Evolutionary conservation across 768 basidiomycete genomes (phyloP), one percentile per base, ranked within the genome.

Genomic region (Rhizopogon vesiculosus): DNA sequence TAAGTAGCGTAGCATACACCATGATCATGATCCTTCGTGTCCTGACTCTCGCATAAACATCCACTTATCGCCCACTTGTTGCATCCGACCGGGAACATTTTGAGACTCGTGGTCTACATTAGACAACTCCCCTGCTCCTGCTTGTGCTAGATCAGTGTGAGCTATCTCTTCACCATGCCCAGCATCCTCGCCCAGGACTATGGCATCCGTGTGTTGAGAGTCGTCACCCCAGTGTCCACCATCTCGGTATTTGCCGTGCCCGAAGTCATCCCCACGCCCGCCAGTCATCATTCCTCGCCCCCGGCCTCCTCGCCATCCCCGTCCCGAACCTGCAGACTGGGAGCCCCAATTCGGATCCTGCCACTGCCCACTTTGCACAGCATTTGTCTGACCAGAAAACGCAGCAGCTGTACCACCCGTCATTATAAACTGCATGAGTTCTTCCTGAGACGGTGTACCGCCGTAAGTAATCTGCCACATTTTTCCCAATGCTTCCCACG

Each of bases 401-500:
- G 63, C 41, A 43, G 42, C 55, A 40, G 55, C 60, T 63, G 68
- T 62, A 51, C 52, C 64, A 41, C 68, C 63, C 19, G 77, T 56
- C 76, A 87, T 77, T 59, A 89, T 77, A 66, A 86, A 88, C 69
- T 84, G 79, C 84, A 90, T 84, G 61, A 92, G 79, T 64, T 91
- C 79, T 63, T 90, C 85, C 63, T 86, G 84, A 55, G 87, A 79
- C 29, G 91, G 91, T 61, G 75, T 48, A 63, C 80, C 78, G 42
- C 89, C 87, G 69, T 87, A 72, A 51, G 87, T 85, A 54, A 77
- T 75, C 66, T 78, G 72, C 89, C 88, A 93, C 76, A 89, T 84
- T 66, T 82, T 83, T 67, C 87, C 87, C 56, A 94, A 80, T 55
- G 81, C 79, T 74, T 87, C 84, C 92, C 92, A 94, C 68, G 88